Base-by-base conservation (phyloP, 176 grass and related monocot genomes). In the Zea luxurians region DNA sequence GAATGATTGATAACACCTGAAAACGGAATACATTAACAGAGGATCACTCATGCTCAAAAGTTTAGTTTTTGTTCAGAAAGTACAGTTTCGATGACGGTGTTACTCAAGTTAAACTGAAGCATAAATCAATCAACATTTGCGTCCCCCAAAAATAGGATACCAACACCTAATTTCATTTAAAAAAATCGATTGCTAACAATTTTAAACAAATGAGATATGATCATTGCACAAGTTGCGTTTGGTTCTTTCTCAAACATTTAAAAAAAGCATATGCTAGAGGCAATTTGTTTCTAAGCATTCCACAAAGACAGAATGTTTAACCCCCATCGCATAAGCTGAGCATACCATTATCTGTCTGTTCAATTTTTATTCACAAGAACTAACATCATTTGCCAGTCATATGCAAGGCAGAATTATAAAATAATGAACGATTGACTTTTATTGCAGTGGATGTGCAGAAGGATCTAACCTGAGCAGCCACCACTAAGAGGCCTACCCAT, bases 401-500 rank as follows among this genome's bases (percentile, higher is more conserved):
- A 27, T 27, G 27, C 27, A 27, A 27, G 27, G 27, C 27, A 27
- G 27, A 27, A 27, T 27, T 27, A 27, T 27, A 27, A 27, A 27
- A 27, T 27, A 27, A 27, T 27, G 27, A 27, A 27, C 27, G 27
- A 27, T 27, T 27, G 27, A 27, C 27, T 27, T 27, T 27, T 27
- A 27, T 27, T 27, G 27, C 27, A 27, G 27, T 27, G 27, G 27
- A 27, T 27, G 27, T 27, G 7, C 5, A 20, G 17, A 81, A 72
- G 27, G 27, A 27, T 27, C 27, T 86, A 70, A 94, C 95, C 86
- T 97, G 95, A 76, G 89, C 80, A 75, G 80, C 82, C 20, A 92
- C 85, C 67, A 97, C 80, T 7, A 78, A 86, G n/a, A 92, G 66
- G 15, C 87, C 92, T 74, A 94, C 73, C 95, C 95, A 97, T 94